Conservation (phyloP, 208 protist species). For the Novymonas esmeraldas region DNA sequence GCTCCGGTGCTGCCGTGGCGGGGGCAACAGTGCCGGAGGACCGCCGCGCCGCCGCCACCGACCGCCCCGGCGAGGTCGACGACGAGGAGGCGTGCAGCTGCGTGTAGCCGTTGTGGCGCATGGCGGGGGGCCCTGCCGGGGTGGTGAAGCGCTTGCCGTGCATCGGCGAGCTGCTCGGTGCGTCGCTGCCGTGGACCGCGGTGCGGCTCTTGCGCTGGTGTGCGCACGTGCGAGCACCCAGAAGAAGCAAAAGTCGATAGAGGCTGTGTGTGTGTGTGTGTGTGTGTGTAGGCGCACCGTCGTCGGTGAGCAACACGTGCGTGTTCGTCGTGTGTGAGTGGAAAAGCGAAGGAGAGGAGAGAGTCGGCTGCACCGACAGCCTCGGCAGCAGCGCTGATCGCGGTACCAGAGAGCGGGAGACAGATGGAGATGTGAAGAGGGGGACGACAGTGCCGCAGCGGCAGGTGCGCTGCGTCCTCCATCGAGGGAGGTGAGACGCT, state of each 20-base stretch:
- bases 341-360: not conserved
- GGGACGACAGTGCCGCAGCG: too few species aligned
- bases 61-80: slow-evolving; percentile 1
- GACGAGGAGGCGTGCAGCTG: slow-evolving; percentile 22
- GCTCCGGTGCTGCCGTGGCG: not conserved
- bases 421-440: too few species aligned
- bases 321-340: too few species aligned
- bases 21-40: not conserved
- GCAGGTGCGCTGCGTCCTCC: too few species aligned
- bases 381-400: too few species aligned
- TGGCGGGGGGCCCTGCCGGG: slow-evolving; percentile 12
- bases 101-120: slow-evolving; percentile 11
- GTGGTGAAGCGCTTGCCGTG: slow-evolving; percentile 30
- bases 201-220: too few species aligned
- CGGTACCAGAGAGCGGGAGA: too few species aligned
- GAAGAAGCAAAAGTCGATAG: too few species aligned
- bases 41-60: slow-evolving; percentile 2
- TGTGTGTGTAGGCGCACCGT: not conserved
- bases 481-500: too few species aligned
- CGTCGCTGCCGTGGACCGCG: not conserved
- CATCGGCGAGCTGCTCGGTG: not conserved
- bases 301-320: too few species aligned
- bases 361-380: too few species aligned
- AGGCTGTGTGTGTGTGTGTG: not conserved
- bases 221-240: too few species aligned